Percentiles rank a stretch among this genome's conserved stretches.
These are phyloP conservation scores for Cladophialophora chaetospira DNA, from an alignment of 2,329 filamentous ascomycete species.

Conservation along the genomic window DNA sequence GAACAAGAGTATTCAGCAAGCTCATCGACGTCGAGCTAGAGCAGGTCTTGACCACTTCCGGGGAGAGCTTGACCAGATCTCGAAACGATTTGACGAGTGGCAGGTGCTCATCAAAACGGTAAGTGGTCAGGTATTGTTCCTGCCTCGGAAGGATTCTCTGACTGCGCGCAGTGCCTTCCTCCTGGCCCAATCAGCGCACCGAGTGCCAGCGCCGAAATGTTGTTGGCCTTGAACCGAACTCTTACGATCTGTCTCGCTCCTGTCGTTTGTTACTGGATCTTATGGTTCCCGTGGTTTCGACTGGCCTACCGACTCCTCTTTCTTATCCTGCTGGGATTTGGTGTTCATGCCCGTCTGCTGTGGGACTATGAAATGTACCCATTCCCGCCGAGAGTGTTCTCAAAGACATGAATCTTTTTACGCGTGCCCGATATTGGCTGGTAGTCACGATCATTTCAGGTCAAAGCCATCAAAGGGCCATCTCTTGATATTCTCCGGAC, in stretches of 20 bases:
- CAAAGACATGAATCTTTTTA: too few species aligned
- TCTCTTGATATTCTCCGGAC: too few species aligned
- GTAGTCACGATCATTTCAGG: too few species aligned
- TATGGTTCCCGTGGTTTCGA: neutral
- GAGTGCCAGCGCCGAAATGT: neutral
- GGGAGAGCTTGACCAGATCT: neutral
- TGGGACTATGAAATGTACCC: constrained; percentile 4
- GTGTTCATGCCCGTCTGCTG: neutral
- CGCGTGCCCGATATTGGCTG: too few species aligned
- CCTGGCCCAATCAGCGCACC: constrained; percentile 4
- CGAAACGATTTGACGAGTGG: constrained; percentile 1
- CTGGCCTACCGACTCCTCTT: neutral
- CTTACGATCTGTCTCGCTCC: constrained; percentile 4
- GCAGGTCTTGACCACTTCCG: neutral
- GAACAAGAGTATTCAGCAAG: neutral
- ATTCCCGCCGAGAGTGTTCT: neutral
- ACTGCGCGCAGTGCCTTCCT: neutral
- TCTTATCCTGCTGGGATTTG: constrained; percentile 7
- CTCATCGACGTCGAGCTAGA: neutral
- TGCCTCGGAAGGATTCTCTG: neutral
- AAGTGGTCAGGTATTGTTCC: neutral
- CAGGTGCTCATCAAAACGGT: neutral
- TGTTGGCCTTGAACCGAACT: neutral
- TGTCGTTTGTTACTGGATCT: constrained; percentile 1
- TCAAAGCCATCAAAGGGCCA: too few species aligned